A percentile compares a stretch with the other conserved stretches of the same genome.
Conservation (phyloP, 768 basidiomycete genomes). For the Albatrellus ellisii region DNA sequence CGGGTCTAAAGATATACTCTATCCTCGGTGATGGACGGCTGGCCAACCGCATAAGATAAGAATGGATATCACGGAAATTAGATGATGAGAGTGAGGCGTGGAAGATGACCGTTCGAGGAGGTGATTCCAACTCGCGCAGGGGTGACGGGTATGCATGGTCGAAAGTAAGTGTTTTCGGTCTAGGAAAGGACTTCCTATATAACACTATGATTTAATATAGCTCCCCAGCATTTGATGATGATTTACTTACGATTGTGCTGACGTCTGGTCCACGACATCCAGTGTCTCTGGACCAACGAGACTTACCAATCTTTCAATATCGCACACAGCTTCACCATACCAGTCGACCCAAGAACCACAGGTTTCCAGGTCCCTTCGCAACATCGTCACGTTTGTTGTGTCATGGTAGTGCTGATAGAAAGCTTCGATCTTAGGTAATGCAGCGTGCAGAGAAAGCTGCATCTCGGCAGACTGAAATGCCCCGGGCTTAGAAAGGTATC, state of each 20-base stretch:
- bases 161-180: conserved; percentile 49
- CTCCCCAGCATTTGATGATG: not conserved
- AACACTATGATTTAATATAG: not conserved
- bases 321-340: conserved; percentile 66
- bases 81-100: conserved; percentile 57
- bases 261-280: conserved; percentile 21
- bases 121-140: conserved; percentile 27
- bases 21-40: conserved; percentile 32
- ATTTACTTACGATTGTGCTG: conserved; percentile 19
- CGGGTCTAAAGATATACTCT: conserved; percentile 67
- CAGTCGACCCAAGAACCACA: conserved; percentile 77
- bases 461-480: conserved; percentile 48
- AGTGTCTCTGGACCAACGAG: conserved; percentile 40
- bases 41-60: conserved; percentile 41
- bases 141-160: conserved; percentile 62
- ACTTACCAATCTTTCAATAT: conserved; percentile 41
- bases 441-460: conserved; percentile 64
- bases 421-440: conserved; percentile 73
- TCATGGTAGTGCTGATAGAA: conserved; percentile 62
- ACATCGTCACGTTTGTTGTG: conserved; percentile 15
- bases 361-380: conserved; percentile 18
- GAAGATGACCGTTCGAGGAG: conserved; percentile 57
- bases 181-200: conserved; percentile 20
- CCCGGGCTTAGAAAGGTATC: conserved; percentile 35
- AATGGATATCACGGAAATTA: conserved; percentile 61